Evolutionary conservation across 108 stramenopile species (phyloP), one percentile per base, ranked within the genome.

Genomic region (Nitzschia sp.): DNA sequence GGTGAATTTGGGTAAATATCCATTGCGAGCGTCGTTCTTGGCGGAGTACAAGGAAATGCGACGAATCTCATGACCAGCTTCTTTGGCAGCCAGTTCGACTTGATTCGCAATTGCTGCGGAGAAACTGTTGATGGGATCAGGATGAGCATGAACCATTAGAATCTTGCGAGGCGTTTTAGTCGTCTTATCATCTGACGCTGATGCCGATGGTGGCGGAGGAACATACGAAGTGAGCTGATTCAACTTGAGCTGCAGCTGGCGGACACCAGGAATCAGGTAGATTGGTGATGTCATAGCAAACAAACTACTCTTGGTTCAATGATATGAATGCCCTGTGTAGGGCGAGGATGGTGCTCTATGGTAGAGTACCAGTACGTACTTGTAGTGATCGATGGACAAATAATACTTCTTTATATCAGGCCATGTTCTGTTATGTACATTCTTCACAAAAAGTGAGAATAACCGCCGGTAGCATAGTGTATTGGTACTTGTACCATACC

Each of bases 71-170:
- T 71, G 69, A 22, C 69, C 69, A 21, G 58, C 34, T 13, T 61
- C 33, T 27, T 38, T 60, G 16, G 69, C 69, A 16, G 69, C 17
- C 23, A 41, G 27, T 34, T 71, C 59, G 15, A 71, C 59, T 22
- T 59, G 58, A 0, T 53, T 35, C 34, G 69, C 69, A 36, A 71
- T 71, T 2, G 69, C 69, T 9, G 59, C 32, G n/a, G 69, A 71
- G 52, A 32, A 71, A 48, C 69, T 71, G 30, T 71, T 47, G 23
- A 41, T 22, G 23, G 69, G 59, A 53, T 60, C 59, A 1, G 59
- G 58, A 34, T 71, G 69, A 34, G 69, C 32, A 26, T 59, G 50
- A 3, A 71, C 36, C 31, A 71, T 23, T 25, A 71, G 52, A 35
- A 71, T 60, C 59, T 53, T 71, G 58, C 69, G 69, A 3, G 46